phyloP scores from a whole-genome alignment of 495 filamentous ascomycete species.

The Tuber borchii region DNA sequence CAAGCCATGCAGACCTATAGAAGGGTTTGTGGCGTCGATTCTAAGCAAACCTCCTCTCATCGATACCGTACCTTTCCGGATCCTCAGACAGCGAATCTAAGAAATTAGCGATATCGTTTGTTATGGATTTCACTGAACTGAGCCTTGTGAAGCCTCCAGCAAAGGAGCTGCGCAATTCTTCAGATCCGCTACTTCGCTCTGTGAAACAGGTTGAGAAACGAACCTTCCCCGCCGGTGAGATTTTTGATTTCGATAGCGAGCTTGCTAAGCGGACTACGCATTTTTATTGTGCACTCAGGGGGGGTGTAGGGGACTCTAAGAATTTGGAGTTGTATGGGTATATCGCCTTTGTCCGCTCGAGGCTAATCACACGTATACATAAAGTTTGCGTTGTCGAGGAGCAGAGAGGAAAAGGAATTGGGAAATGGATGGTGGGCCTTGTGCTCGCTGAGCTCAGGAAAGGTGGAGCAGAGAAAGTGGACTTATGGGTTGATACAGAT shows the following conservation, averaged over 20 bases:
- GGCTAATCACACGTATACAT: slow-evolving; percentile 51
- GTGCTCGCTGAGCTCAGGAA: slow-evolving; percentile 48
- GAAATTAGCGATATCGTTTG: background rate
- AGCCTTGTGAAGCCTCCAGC: slow-evolving; percentile 28
- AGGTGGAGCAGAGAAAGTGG: slow-evolving; percentile 52
- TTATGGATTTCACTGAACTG: slow-evolving; percentile 30
- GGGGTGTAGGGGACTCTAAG: background rate
- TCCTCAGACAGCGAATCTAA: background rate
- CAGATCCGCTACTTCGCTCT: slow-evolving; percentile 24
- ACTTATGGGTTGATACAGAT: slow-evolving; percentile 57
- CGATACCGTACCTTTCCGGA: background rate
- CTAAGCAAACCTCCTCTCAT: background rate
- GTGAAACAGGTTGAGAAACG: slow-evolving; percentile 50
- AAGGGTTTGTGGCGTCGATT: background rate
- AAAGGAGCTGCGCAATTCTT: slow-evolving; percentile 25
- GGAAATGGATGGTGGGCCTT: slow-evolving; percentile 48
- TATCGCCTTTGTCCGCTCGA: slow-evolving; percentile 52
- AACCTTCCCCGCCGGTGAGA: slow-evolving; percentile 55
- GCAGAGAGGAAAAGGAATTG: slow-evolving; percentile 53
- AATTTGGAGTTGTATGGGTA: slow-evolving; percentile 47
- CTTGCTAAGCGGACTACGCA: slow-evolving; percentile 54
- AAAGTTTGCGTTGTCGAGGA: slow-evolving; percentile 54
- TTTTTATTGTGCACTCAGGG: slow-evolving; percentile 46
- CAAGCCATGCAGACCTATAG: background rate
- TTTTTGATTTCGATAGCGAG: slow-evolving; percentile 51